Conservation (phyloP, 2,329 filamentous ascomycete genomes). For the Neopestalotiopsis rosae region DNA sequence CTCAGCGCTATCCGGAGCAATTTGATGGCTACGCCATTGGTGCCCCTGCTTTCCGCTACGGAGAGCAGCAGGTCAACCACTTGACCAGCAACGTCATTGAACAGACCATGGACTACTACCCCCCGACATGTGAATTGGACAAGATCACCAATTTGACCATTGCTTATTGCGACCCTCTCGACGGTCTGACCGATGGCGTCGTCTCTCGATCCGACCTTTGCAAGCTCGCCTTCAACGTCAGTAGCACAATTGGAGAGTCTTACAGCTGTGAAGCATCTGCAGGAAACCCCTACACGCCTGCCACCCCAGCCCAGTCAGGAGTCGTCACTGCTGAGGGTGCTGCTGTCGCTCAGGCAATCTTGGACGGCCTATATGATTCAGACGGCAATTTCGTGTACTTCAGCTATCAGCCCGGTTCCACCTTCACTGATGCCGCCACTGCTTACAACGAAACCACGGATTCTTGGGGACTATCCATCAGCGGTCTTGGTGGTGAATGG, state of each 20-base stretch:
- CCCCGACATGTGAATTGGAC: conserved; percentile 47
- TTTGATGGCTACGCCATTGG: conserved; percentile 52
- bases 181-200: conserved; percentile 60
- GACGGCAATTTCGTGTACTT: conserved; percentile 42
- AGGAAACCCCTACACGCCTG: conserved; percentile 21
- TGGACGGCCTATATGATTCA: conserved; percentile 42
- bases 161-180: conserved; percentile 57
- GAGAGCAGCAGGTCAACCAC: conserved; percentile 51
- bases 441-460: conserved; percentile 36
- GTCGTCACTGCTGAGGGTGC: conserved; percentile 34
- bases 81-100: conserved; percentile 45
- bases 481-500: conserved; percentile 34
- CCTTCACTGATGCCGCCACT: conserved; percentile 41
- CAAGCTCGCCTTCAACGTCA: conserved; percentile 45
- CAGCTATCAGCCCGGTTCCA: conserved; percentile 38
- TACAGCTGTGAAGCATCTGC: conserved; percentile 48
- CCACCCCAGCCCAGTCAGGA: conserved; percentile 32
- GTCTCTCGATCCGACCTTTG: conserved; percentile 46
- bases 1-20: conserved; percentile 55
- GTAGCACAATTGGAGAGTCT: conserved; percentile 48
- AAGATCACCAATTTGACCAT: conserved; percentile 60
- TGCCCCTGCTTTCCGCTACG: conserved; percentile 51
- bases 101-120: conserved; percentile 44
- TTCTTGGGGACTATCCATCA: conserved; percentile 30
- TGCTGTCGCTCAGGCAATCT: conserved; percentile 38